Evolutionary conservation across 108 stramenopile species (phyloP).

Genomic region (Cyclostephanos tholiformis): DNA sequence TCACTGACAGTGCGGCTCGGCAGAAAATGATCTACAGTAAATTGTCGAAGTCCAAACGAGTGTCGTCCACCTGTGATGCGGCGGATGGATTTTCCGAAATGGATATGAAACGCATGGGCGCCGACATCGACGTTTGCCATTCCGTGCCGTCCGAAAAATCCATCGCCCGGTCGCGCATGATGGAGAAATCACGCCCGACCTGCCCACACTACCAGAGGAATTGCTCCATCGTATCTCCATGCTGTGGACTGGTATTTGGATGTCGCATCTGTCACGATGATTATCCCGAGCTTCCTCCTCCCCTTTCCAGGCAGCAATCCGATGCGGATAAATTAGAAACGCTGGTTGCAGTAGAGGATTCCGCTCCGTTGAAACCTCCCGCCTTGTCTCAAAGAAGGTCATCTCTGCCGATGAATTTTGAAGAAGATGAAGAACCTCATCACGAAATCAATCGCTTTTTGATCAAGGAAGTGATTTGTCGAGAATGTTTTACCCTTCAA

Average conservation of each 20-base stretch:
- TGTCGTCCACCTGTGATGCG: not conserved
- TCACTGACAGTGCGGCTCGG: not conserved
- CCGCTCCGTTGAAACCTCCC: constrained; percentile 3
- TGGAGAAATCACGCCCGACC: constrained; percentile 70
- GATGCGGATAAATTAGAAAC: constrained; percentile 1
- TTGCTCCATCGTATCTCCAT: constrained; percentile 82
- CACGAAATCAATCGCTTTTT: constrained; percentile 85
- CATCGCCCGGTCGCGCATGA: constrained; percentile 49
- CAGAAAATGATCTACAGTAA: not conserved
- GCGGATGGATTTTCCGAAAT: constrained; percentile 31
- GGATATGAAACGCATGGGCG: constrained; percentile 8
- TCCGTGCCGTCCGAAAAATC: constrained; percentile 16
- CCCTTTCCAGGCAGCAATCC: constrained; percentile 30
- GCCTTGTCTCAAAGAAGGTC: constrained; percentile 48
- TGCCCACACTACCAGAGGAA: constrained; percentile 82
- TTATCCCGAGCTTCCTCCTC: constrained; percentile 73
- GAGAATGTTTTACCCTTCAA: constrained; percentile 79
- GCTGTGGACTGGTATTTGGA: constrained; percentile 87
- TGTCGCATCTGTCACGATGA: constrained; percentile 92
- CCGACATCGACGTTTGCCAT: constrained; percentile 5
- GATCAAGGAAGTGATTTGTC: constrained; percentile 80
- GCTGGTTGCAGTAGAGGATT: constrained; percentile 6
- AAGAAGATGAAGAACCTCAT: constrained; percentile 75
- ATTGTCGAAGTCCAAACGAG: constrained; percentile 12
- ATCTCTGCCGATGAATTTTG: constrained; percentile 62